Conservation (phyloP, 176 grass and related monocot genomes). For the Typha latifolia region DNA sequence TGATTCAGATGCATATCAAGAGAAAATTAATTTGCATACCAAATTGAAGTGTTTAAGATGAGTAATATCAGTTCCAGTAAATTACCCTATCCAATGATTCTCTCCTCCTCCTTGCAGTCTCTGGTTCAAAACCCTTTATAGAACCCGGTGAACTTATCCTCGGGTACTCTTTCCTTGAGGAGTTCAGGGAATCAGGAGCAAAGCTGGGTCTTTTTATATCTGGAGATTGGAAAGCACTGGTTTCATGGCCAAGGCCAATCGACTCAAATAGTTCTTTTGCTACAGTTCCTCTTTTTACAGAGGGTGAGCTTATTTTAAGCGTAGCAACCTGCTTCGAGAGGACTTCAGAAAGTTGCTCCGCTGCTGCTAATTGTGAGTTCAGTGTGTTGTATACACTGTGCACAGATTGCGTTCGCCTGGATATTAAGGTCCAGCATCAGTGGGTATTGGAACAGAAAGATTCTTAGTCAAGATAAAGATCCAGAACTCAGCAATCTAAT, state of each 20-base stretch:
- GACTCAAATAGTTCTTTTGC: conserved; percentile 81
- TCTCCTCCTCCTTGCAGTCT: conserved; percentile 74
- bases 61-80: conserved; percentile 10
- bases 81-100: conserved; percentile 80
- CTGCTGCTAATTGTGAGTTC: conserved; percentile 83
- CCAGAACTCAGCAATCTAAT: neutral
- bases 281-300: conserved; percentile 36
- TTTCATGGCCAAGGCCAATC: conserved; percentile 58
- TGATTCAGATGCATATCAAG: too few relatives aligned
- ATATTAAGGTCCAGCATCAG: conserved; percentile 30
- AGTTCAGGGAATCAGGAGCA: conserved; percentile 40
- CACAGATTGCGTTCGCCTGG: conserved; percentile 63
- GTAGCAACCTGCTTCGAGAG: conserved; percentile 72
- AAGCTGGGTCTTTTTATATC: conserved; percentile 16
- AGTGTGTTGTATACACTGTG: conserved; percentile 77
- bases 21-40: neutral
- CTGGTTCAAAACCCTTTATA: conserved; percentile 46
- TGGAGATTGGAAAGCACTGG: conserved; percentile 36
- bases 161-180: conserved; percentile 26
- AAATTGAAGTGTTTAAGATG: too few relatives aligned
- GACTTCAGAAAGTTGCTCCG: conserved; percentile 81
- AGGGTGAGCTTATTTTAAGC: conserved; percentile 61
- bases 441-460: neutral
- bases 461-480: conserved; percentile 1
- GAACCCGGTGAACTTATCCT: conserved; percentile 33